Conservation (phyloP, 2,329 filamentous ascomycete species). For the Penicillium verrucosum region DNA sequence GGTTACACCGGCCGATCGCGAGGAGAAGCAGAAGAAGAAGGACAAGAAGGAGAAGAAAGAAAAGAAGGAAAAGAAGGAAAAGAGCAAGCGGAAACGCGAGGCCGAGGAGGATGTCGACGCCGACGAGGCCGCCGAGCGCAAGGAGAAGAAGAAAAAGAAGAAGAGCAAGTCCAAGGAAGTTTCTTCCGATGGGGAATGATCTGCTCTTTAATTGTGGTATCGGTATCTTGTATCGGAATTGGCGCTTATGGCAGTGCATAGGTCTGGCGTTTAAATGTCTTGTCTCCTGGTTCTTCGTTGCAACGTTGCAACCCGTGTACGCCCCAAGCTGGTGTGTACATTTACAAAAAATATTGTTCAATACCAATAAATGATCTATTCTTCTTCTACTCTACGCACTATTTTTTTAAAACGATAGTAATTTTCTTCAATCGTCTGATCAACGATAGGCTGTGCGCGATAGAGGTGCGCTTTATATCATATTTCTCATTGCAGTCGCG, state of each 20-base stretch:
- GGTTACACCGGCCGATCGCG: slow-evolving; percentile 53
- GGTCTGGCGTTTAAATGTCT: slow-evolving; percentile 33
- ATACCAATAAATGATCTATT: slow-evolving; percentile 15
- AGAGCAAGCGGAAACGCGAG: slow-evolving; percentile 43
- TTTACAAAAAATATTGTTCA: slow-evolving; percentile 18
- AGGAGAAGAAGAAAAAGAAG: slow-evolving; percentile 58
- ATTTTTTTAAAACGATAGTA: background rate
- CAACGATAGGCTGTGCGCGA: background rate
- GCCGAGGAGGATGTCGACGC: slow-evolving; percentile 34
- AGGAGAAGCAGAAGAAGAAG: slow-evolving; percentile 55
- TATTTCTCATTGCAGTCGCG: no score
- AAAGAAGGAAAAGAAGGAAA: slow-evolving; percentile 45
- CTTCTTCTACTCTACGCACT: background rate
- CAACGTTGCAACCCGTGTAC: slow-evolving; percentile 9
- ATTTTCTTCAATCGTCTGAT: background rate
- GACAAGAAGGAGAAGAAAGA: slow-evolving; percentile 46
- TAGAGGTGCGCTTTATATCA: background rate
- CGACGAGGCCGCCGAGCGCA: slow-evolving; percentile 48
- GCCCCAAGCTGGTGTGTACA: slow-evolving; percentile 12
- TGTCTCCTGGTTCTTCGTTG: slow-evolving; percentile 16
- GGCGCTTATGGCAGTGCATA: slow-evolving; percentile 41
- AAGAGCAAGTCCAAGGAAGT: slow-evolving; percentile 38
- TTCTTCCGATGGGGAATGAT: slow-evolving; percentile 28
- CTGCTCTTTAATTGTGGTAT: slow-evolving; percentile 15
- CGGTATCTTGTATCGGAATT: slow-evolving; percentile 20